Percentiles rank a stretch among this genome's conserved stretches.
phyloP scores from a whole-genome alignment of 768 basidiomycete species.

The Leccinum imitatum region DNA sequence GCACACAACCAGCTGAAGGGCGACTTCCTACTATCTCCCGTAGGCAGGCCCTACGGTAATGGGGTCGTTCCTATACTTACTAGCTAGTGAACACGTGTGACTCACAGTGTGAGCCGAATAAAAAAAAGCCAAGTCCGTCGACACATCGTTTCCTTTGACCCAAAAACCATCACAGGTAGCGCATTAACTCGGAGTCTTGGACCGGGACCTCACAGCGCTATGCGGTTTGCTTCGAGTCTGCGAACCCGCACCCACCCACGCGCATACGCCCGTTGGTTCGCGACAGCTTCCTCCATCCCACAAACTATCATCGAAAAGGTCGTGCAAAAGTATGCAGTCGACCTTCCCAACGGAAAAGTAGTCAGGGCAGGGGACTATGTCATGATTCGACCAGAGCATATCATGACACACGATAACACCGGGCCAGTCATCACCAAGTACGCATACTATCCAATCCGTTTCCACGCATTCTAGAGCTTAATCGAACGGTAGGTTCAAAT shows the following conservation, averaged over 20 bases:
- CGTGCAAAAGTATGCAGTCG: slow-evolving; percentile 96
- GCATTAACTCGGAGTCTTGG: not conserved
- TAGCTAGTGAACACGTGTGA: no score
- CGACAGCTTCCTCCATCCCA: slow-evolving; percentile 42
- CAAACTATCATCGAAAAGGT: slow-evolving; percentile 98
- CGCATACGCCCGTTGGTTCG: slow-evolving; percentile 26
- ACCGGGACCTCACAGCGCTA: not conserved
- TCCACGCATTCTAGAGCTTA: slow-evolving; percentile 2
- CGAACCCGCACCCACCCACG: slow-evolving; percentile 3
- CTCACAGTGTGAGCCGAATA: not conserved
- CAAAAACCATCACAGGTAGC: not conserved
- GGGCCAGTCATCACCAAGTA: slow-evolving; percentile 98
- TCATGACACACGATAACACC: slow-evolving; percentile 98
- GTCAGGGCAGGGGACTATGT: slow-evolving; percentile 98
- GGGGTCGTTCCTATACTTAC: no score
- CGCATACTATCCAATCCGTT: slow-evolving; percentile 24
- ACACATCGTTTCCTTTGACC: not conserved
- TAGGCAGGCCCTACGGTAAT: no score
- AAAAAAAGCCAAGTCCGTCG: not conserved
- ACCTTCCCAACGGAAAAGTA: slow-evolving; percentile 69
- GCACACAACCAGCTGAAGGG: no score
- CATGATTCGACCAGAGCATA: slow-evolving; percentile 98
- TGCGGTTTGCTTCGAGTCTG: slow-evolving; percentile 10
- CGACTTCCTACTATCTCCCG: no score
- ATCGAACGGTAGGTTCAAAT: slow-evolving; percentile 70